Conservation (phyloP, 768 basidiomycete species). For the Tephrocybe sp. region DNA sequence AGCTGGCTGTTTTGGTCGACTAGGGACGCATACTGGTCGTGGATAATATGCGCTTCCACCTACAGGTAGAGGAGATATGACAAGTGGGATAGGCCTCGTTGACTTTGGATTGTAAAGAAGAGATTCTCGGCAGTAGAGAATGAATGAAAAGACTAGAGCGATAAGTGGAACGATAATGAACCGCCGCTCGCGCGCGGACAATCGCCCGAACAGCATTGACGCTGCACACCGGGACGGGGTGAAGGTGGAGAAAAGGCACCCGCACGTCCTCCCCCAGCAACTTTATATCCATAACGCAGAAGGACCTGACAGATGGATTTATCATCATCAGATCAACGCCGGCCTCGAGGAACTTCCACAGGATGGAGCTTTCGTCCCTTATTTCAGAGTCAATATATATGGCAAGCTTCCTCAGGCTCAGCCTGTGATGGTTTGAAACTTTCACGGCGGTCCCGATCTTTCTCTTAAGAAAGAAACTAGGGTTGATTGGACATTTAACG, state of each 20-base stretch:
- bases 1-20: neutral
- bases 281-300: neutral
- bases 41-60: neutral
- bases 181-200: conserved; percentile 10
- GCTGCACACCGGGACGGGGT: no score
- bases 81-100: neutral
- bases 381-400: no score
- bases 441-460: no score
- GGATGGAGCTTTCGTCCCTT: no score
- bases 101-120: conserved; percentile 1
- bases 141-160: conserved; percentile 13
- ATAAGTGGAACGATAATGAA: conserved; percentile 10
- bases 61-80: neutral
- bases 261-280: neutral
- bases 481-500: no score
- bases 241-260: neutral
- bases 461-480: no score
- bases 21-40: conserved; percentile 6
- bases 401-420: no score
- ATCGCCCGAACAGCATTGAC: conserved; percentile 6
- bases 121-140: conserved; percentile 12
- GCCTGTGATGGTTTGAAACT: no score
- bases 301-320: no score
- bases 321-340: no score
- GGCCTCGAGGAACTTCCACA: no score